phyloP scores from a whole-genome alignment of 768 basidiomycete species.

The Lyophyllum shimeji region DNA sequence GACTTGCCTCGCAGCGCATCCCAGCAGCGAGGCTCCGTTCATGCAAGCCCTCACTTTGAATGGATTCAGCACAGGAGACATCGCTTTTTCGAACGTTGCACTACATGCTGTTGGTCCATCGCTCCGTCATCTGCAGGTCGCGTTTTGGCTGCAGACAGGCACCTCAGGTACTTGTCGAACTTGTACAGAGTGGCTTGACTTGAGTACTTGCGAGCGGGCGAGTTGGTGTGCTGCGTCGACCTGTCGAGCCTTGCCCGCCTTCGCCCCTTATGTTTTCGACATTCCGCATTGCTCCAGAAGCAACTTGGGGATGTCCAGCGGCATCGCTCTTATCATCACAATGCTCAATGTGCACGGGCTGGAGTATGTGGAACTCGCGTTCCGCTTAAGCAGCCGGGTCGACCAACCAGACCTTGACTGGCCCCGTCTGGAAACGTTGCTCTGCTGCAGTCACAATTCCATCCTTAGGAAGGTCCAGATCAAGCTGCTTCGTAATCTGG shows the following conservation, averaged over 20 bases:
- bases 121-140: neutral
- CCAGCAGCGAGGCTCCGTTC: neutral
- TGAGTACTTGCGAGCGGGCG: neutral
- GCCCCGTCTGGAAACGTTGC: neutral
- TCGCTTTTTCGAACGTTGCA: neutral
- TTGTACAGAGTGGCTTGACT: neutral
- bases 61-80: neutral
- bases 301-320: no score
- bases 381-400: no score
- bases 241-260: neutral
- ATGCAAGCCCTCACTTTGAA: neutral
- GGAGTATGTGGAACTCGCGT: neutral
- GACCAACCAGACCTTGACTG: neutral
- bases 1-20: slow-evolving; percentile 9
- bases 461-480: neutral
- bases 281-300: no score
- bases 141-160: neutral
- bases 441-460: neutral
- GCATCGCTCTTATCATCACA: neutral
- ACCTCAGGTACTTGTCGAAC: neutral
- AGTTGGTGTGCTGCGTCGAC: neutral
- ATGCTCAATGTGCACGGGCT: neutral
- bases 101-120: neutral
- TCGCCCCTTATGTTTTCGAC: neutral
- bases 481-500: neutral